phyloP scores from a whole-genome alignment of 1,284 basidiomycete genomes.

The Heterobasidion annosum region DNA sequence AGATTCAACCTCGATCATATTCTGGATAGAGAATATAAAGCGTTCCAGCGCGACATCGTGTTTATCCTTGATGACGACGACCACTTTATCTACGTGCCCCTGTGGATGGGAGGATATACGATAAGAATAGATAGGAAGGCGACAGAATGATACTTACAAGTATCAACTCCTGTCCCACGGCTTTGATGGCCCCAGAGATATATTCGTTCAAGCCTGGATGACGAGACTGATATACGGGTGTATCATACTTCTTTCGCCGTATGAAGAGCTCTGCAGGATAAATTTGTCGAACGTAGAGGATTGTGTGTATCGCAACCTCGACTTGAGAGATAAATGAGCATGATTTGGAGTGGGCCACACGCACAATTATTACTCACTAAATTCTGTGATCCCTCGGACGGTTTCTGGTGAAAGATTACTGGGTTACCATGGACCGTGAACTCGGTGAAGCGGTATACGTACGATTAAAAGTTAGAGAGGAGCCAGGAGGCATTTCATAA shows the following conservation, averaged over 20 bases:
- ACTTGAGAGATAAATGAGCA: conserved; percentile 38
- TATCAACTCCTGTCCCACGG: conserved; percentile 67
- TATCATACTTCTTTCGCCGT: conserved; percentile 81
- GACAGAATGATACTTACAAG: conserved; percentile 32
- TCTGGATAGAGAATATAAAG: conserved; percentile 72
- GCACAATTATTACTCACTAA: conserved; percentile 36
- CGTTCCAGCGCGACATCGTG: conserved; percentile 71
- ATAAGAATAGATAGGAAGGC: neutral
- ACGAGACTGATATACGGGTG: conserved; percentile 85
- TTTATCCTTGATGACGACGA: conserved; percentile 73
- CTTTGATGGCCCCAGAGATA: conserved; percentile 73
- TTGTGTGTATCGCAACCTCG: conserved; percentile 88
- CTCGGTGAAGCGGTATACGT: conserved; percentile 6
- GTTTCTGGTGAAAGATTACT: conserved; percentile 32
- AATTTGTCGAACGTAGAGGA: conserved; percentile 83
- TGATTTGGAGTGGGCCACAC: neutral
- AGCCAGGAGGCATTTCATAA: conserved; percentile 6
- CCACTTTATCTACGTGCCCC: conserved; percentile 68
- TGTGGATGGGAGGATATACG: conserved; percentile 17
- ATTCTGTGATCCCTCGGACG: conserved; percentile 52
- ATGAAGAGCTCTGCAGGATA: conserved; percentile 87
- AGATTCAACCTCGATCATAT: conserved; percentile 59
- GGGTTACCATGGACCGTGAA: neutral
- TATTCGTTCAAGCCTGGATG: conserved; percentile 86
- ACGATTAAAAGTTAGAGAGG: conserved; percentile 25